Evolutionary conservation across 164 flowering plant species (phyloP).

Genomic region (Stephania yunnanensis): DNA sequence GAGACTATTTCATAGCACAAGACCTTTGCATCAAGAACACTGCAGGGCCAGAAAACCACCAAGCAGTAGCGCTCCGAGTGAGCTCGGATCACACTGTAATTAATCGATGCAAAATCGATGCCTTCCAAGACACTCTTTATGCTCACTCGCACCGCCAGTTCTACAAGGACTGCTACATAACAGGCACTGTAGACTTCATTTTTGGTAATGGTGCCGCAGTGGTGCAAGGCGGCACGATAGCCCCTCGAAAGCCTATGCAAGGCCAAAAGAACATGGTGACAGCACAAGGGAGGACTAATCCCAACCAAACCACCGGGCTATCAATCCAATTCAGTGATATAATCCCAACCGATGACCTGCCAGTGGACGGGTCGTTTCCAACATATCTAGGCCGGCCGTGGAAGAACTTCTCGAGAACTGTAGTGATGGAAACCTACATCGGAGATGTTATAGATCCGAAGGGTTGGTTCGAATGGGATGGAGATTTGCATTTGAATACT

Average conservation of each 20-base stretch:
- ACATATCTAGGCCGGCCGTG: constrained; percentile 24
- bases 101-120: constrained; percentile 28
- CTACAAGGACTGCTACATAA: constrained; percentile 23
- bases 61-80: constrained; percentile 35
- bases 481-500: constrained; percentile 11
- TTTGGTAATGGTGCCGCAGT: constrained; percentile 32
- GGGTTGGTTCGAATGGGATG: constrained; percentile 19
- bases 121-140: constrained; percentile 34
- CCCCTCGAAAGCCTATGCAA: constrained; percentile 22
- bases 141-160: constrained; percentile 27
- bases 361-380: constrained; percentile 13
- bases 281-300: constrained; percentile 37
- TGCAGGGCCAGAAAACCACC: constrained; percentile 28
- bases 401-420: constrained; percentile 22
- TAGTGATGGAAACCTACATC: constrained; percentile 16
- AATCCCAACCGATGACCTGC: constrained; percentile 23
- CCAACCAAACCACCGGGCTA: constrained; percentile 30
- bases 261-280: constrained; percentile 33
- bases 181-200: constrained; percentile 31
- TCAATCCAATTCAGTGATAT: constrained; percentile 29
- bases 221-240: constrained; percentile 24
- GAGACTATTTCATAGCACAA: constrained; percentile 29
- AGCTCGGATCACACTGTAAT: constrained; percentile 28
- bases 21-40: constrained; percentile 34
- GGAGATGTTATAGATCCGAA: constrained; percentile 17